Percentiles rank a stretch among this genome's conserved stretches.
Conservation (phyloP, 1,284 basidiomycete species). For the Ceratobasidium papillatum region DNA sequence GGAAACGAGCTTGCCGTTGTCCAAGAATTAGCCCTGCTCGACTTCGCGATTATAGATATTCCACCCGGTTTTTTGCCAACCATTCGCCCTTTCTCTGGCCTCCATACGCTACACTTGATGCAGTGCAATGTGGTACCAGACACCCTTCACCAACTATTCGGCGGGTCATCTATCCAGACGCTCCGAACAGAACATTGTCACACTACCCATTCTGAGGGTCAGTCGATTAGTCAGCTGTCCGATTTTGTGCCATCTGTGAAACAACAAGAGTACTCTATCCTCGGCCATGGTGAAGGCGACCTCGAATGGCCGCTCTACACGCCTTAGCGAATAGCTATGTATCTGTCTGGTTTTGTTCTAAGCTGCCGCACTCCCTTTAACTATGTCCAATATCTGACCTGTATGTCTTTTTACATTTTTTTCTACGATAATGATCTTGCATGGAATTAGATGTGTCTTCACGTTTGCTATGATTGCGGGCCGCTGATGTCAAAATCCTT, state of each 20-base stretch:
- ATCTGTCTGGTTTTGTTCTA: background rate
- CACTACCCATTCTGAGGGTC: background rate
- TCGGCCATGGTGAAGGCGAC: background rate
- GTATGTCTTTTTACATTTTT: no score
- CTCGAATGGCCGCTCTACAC: constrained; percentile 1
- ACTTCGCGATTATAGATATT: background rate
- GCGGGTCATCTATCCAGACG: background rate
- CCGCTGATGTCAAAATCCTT: no score
- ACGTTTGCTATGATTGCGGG: no score
- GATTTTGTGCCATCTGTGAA: background rate
- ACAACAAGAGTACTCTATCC: background rate
- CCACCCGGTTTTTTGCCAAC: no score
- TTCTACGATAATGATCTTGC: no score
- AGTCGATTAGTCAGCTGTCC: background rate
- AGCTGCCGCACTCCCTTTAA: background rate
- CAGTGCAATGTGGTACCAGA: background rate
- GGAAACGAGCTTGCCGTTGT: background rate
- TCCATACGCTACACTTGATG: background rate
- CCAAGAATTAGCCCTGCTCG: background rate
- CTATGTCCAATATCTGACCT: no score
- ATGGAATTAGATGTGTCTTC: no score
- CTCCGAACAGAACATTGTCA: background rate
- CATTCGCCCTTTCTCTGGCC: background rate
- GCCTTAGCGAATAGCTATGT: background rate
- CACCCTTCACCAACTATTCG: background rate